Evolutionary conservation across 2,329 filamentous ascomycete species (phyloP), one percentile per base, ranked within the genome.

Genomic region (Phyllosticta paracitricarpa): DNA sequence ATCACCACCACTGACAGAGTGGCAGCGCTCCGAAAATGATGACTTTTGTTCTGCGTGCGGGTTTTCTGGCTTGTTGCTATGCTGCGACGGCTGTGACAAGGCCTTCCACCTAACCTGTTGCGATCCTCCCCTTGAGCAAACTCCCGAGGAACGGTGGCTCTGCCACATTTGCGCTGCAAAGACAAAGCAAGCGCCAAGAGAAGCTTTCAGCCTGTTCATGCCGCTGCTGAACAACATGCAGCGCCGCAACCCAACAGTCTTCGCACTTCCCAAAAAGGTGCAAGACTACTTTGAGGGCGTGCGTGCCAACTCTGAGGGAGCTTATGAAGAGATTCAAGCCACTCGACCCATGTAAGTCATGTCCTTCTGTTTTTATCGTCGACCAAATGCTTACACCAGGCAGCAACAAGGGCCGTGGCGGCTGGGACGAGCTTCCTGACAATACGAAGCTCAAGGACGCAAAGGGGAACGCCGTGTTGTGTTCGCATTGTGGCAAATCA

Each of bases 91-190:
- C 64, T 99, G 94, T 76, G 84, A 87, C 63, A 85, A 90, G 66
- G 90, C 92, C 5, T 97, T 95, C 75, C 94, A 97, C 75, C 91
- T 94, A 72, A 82, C 84, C 63, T 97, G 94, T 73, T 84, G 94
- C 66, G 88, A 95, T 73, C 91, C 93, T 64, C 88, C 90, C 51
- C 79, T 91, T 66, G n/a, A 55, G 8, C 52, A 54, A 24, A 62
- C 60, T n/a, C 68, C 66, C 55, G 67, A 71, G 28, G 81, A 55
- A 40, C 56, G 54, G 24, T 97, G 91, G 89, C 94, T 83, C 73
- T 97, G 93, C 76, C 88, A 89, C 68, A 82, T 84, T 65, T 92
- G 89, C 72, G 75, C 82, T 59, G 78, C 80, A 63, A 76, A 63
- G 51, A 65, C 55, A 51, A 61, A 62, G 74, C 61, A 26, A 77